phyloP scores from a whole-genome alignment of 1,284 basidiomycete genomes.

The Naganishia cerealis region DNA sequence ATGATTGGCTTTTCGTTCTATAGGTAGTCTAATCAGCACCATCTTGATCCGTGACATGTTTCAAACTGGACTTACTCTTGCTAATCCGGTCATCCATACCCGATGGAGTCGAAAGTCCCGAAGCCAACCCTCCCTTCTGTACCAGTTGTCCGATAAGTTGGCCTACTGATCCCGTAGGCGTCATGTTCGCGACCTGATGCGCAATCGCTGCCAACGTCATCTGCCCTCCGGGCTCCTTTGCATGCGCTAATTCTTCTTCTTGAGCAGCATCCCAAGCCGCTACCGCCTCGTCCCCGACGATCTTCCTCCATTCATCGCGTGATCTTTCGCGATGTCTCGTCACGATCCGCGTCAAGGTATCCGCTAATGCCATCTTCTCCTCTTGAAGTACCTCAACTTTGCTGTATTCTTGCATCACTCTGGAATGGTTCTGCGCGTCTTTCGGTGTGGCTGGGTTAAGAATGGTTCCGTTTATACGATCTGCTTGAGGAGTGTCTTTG shows the following conservation, averaged over 20 bases:
- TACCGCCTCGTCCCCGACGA: conserved; percentile 51
- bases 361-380: conserved; percentile 51
- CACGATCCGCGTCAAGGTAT: conserved; percentile 50
- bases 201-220: conserved; percentile 6
- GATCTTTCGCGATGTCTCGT: conserved; percentile 48
- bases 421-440: conserved; percentile 48
- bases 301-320: conserved; percentile 47
- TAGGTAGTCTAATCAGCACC: background rate
- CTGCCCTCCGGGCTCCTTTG: background rate
- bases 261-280: conserved; percentile 37
- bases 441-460: conserved; percentile 38
- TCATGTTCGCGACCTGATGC: conserved; percentile 2
- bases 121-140: conserved; percentile 13
- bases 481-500: conserved; percentile 27
- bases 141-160: conserved; percentile 5
- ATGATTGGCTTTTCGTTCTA: background rate
- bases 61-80: conserved; percentile 7
- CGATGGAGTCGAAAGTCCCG: background rate
- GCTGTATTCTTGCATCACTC: conserved; percentile 51
- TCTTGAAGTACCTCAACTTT: conserved; percentile 50
- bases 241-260: conserved; percentile 8
- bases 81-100: background rate
- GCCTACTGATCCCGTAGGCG: background rate
- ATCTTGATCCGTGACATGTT: background rate
- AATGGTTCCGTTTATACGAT: background rate